These are phyloP conservation scores for Hebeloma cylindrosporum DNA, from an alignment of 768 basidiomycete genomes.

Conservation along the genomic window DNA sequence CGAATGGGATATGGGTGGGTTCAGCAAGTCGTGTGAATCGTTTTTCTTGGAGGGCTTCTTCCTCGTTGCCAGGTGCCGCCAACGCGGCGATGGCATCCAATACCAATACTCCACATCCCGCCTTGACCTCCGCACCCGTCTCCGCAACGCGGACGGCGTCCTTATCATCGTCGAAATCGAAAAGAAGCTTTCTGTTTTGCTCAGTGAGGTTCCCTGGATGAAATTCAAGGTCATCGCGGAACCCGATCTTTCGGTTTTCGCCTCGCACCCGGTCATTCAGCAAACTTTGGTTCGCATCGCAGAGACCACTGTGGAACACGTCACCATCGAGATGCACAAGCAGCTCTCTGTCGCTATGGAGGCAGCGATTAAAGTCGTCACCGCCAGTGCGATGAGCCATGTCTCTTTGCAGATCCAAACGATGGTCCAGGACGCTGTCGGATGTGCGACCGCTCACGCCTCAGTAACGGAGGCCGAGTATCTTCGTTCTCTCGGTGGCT, in stretches of 20 bases:
- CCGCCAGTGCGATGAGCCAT: constrained; percentile 16
- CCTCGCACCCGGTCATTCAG: constrained; percentile 17
- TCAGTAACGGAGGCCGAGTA: constrained; percentile 15
- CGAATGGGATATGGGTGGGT: constrained; percentile 12
- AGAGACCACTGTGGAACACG: constrained; percentile 20
- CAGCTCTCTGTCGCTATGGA: constrained; percentile 17
- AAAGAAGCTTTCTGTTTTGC: constrained; percentile 17
- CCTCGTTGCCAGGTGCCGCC: constrained; percentile 12
- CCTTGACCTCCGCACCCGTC: constrained; percentile 17
- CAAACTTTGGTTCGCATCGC: constrained; percentile 18
- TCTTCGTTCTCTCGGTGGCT: no score
- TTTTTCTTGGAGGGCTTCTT: constrained; percentile 12
- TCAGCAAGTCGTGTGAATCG: constrained; percentile 10
- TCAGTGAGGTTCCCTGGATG: constrained; percentile 27
- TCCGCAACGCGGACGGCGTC: constrained; percentile 13
- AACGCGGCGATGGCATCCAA: constrained; percentile 5
- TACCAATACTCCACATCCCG: constrained; percentile 6
- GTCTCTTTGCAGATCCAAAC: constrained; percentile 11
- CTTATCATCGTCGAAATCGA: constrained; percentile 17
- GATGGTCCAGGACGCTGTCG: constrained; percentile 13
- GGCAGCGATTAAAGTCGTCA: constrained; percentile 11
- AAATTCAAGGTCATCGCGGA: constrained; percentile 26
- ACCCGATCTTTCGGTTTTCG: constrained; percentile 21
- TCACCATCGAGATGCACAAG: constrained; percentile 17
- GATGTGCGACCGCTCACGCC: constrained; percentile 10